Evolutionary conservation across 139 green algal genomes (phyloP).

Genomic region (Chlamydomonas asymmetrica): DNA sequence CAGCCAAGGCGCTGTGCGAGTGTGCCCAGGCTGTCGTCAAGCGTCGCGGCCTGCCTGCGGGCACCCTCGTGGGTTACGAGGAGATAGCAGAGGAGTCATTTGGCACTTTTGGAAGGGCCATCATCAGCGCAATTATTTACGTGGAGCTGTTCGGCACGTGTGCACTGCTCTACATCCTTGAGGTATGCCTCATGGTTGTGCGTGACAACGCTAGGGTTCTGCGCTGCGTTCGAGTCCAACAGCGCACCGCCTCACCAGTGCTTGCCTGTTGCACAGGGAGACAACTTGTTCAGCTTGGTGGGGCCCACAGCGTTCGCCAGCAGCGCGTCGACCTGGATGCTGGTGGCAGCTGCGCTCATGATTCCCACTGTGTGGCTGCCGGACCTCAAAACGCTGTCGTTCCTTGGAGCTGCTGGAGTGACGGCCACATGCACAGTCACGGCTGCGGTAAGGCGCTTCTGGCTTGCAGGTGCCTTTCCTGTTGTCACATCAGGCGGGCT

Average conservation of each 20-base stretch:
- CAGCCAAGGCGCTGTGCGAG: slow-evolving; percentile 54
- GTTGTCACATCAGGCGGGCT: too few species aligned
- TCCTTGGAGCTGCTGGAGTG: slow-evolving; percentile 61
- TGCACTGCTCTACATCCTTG: slow-evolving; percentile 71
- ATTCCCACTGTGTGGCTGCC: slow-evolving; percentile 79
- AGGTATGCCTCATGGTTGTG: too few species aligned
- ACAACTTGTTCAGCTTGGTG: slow-evolving; percentile 58
- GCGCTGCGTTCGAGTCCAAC: too few species aligned
- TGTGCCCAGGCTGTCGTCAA: slow-evolving; percentile 35
- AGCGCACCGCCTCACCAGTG: too few species aligned
- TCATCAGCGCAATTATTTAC: slow-evolving; percentile 73
- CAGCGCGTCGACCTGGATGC: slow-evolving; percentile 35
- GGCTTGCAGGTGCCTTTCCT: not conserved
- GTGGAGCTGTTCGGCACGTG: slow-evolving; percentile 79
- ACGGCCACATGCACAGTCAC: slow-evolving; percentile 48
- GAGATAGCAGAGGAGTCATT: slow-evolving; percentile 68
- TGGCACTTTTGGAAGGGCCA: slow-evolving; percentile 47
- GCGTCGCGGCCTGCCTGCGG: slow-evolving; percentile 3
- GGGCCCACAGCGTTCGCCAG: slow-evolving; percentile 18
- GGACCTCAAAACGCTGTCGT: slow-evolving; percentile 65
- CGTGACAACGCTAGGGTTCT: too few species aligned
- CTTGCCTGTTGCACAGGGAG: slow-evolving; percentile 23
- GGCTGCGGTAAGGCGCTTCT: slow-evolving; percentile 34
- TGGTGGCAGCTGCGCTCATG: slow-evolving; percentile 54
- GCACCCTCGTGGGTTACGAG: slow-evolving; percentile 56